Conservation (phyloP, 805 yeast species). For the Cyberlindnera japonica region DNA sequence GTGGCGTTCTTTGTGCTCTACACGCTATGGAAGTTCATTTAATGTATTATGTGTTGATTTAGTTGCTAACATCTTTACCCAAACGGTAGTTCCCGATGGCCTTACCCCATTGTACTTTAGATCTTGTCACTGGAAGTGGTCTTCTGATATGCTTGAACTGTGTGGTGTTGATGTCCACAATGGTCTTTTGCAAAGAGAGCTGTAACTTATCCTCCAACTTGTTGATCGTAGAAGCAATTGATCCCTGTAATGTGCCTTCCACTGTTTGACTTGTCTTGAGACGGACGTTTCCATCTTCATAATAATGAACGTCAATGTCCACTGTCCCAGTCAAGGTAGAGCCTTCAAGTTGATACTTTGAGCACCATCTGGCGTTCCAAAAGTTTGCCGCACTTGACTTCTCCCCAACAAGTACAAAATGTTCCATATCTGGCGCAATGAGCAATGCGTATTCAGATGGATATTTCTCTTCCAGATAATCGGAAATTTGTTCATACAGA, state of each 20-base stretch:
- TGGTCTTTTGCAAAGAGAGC: conserved; percentile 53
- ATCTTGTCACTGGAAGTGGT: conserved; percentile 85
- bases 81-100: conserved; percentile 86
- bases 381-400: conserved; percentile 71
- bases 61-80: conserved; percentile 68
- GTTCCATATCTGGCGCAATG: conserved; percentile 23
- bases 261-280: conserved; percentile 47
- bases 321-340: conserved; percentile 49
- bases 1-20: conserved; percentile 53
- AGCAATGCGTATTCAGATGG: conserved; percentile 50
- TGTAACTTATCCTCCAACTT: conserved; percentile 59
- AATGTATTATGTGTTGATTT: not conserved
- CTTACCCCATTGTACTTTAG: conserved; percentile 92
- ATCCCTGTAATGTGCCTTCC: conserved; percentile 16
- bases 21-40: conserved; percentile 47
- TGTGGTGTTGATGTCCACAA: conserved; percentile 70
- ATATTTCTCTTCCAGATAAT: conserved; percentile 62
- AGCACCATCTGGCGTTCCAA: conserved; percentile 88
- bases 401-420: conserved; percentile 63
- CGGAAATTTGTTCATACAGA: conserved; percentile 20
- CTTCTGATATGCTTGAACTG: conserved; percentile 84
- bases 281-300: conserved; percentile 93
- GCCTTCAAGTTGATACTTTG: conserved; percentile 47
- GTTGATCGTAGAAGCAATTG: conserved; percentile 44
- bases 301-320: conserved; percentile 79